A percentile compares a stretch with the other conserved stretches of the same genome.
phyloP scores from a whole-genome alignment of 163 green algal genomes.

The Chlamydomonas reinhardtii region DNA sequence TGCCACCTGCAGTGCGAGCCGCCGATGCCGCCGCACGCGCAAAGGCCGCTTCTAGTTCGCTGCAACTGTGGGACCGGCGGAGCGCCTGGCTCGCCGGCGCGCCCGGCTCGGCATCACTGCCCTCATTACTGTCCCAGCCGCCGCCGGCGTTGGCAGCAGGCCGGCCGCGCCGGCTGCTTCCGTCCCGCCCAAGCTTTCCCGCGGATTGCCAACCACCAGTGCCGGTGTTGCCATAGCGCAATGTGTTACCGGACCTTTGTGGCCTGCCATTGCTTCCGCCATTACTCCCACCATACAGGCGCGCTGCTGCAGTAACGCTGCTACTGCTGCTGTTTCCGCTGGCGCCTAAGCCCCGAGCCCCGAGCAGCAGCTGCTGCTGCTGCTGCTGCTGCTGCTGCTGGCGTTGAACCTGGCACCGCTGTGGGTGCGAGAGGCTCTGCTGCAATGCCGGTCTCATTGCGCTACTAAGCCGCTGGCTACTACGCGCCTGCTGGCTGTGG shows the following conservation, averaged over 20 bases:
- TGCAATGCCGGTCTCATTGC: background rate
- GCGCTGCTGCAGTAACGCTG: too few relatives aligned
- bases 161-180: background rate
- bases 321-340: too few relatives aligned
- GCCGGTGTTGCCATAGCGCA: too few relatives aligned
- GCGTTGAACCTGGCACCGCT: background rate
- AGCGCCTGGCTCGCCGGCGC: background rate
- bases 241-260: too few relatives aligned
- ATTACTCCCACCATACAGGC: too few relatives aligned
- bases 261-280: too few relatives aligned
- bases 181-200: background rate
- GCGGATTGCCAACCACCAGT: too few relatives aligned
- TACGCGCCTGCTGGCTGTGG: background rate
- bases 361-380: background rate
- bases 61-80: constrained; percentile 8
- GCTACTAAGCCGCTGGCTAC: background rate
- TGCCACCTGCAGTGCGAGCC: too few relatives aligned
- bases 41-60: background rate
- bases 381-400: background rate
- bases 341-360: too few relatives aligned
- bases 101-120: background rate
- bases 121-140: background rate
- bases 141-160: background rate
- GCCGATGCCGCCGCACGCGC: too few relatives aligned
- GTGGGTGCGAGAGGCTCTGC: background rate